Base-by-base conservation (phyloP, 2,329 filamentous ascomycete genomes). In the Whalleya microplaca region DNA sequence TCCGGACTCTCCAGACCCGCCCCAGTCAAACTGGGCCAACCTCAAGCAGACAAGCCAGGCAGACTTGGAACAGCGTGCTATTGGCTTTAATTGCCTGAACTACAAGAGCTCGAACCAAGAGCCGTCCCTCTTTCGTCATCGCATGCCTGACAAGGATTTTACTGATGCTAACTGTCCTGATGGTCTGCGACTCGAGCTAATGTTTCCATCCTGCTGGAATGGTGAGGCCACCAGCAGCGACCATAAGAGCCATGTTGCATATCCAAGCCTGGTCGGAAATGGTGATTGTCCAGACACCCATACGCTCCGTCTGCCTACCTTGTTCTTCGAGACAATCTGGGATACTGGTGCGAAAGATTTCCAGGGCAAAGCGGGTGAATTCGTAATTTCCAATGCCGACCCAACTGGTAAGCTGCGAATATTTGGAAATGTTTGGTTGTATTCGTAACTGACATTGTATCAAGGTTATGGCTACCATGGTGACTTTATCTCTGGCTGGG, bases 21-120 rank as follows among this genome's bases (percentile, higher is more conserved):
- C 76, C 58, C 91, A 92, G 75, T 92, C 90, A 12, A 62, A 74
- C 21, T 97, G 93, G 93, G 74, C 74, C 21, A 70, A 74, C 1
- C 76, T 85, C 4, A 84, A 88, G 57, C 82, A 84, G 67, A 89
- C 87, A 10, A 74, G 70, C 45, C 92, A 96, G 77, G 73, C 75
- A 16, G 84, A 87, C 50, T 83, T 97, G 40, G 78, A 77, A 48
- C 89, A 96, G 78, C 92, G 93, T 59, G 91, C 93, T 9, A 67
- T 97, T 23, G 94, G 95, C 2, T 96, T 96, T 84, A 98, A 98
- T 80, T 98, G 95, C 75, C 77, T 99, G 58, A 88, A 98, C 83
- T 97, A 97, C 71, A 68, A 66, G 29, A 78, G 74, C 21, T 66
- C 73, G 0, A 37, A 37, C 3, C 78, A 89, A 2, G 92, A 96